phyloP scores from a whole-genome alignment of 176 grass and related monocot species.

The Elymus sibiricus region DNA sequence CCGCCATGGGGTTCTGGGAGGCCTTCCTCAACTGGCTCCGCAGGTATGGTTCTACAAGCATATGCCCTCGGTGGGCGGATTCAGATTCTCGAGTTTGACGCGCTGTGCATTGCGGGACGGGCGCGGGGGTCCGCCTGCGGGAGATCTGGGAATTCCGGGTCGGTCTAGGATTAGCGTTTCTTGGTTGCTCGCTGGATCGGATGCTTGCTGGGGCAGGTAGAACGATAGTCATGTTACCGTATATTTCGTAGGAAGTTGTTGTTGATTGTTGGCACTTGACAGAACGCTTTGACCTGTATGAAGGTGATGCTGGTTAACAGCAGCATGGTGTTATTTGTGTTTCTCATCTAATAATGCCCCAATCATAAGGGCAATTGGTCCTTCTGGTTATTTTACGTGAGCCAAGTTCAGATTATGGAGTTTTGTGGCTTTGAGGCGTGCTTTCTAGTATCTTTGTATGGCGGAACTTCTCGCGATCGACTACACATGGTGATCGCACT shows the following conservation, averaged over 20 bases:
- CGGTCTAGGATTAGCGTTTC: neutral
- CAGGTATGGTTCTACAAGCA: constrained; percentile 34
- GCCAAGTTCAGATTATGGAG: neutral
- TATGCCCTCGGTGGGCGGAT: neutral
- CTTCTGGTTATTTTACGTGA: neutral
- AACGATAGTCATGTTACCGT: neutral
- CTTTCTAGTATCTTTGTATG: neutral
- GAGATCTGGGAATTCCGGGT: constrained; percentile 27
- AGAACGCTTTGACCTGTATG: neutral
- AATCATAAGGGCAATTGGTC: neutral
- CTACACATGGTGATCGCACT: neutral
- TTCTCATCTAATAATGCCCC: neutral
- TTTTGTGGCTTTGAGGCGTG: neutral
- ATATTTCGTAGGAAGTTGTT: neutral
- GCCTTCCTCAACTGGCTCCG: constrained; percentile 99
- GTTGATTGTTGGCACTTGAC: neutral
- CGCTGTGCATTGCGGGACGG: constrained; percentile 24
- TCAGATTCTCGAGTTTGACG: neutral
- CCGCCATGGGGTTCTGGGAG: constrained; percentile 86
- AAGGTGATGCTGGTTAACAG: neutral
- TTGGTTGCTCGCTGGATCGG: neutral
- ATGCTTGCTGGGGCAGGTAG: neutral
- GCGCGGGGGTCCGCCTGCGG: neutral
- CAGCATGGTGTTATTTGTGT: neutral
- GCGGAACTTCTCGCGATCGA: neutral